These are phyloP conservation scores for Fonsecaea pedrosoi DNA, from an alignment of 2,329 filamentous ascomycete species.

Conservation along the genomic window DNA sequence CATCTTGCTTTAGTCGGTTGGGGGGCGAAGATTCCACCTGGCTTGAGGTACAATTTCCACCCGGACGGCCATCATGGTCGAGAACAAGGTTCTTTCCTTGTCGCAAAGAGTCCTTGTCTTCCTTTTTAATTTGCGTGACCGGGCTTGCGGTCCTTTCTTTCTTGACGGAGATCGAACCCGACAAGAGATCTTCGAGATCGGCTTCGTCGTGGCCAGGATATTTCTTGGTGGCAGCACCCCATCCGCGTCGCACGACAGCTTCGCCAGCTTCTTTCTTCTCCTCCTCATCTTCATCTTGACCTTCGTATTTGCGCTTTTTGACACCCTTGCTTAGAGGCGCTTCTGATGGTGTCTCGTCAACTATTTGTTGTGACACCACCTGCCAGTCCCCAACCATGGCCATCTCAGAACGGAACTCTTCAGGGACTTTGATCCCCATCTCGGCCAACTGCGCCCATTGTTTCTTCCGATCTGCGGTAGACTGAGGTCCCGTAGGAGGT, in stretches of 20 bases:
- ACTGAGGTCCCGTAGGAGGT: constrained; percentile 45
- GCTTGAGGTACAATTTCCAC: not conserved
- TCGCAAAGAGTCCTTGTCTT: constrained; percentile 26
- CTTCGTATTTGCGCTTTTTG: constrained; percentile 54
- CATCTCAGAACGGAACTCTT: constrained; percentile 77
- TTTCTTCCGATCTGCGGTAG: constrained; percentile 73
- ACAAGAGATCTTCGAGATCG: constrained; percentile 52
- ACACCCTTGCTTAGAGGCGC: constrained; percentile 53
- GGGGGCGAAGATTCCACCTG: constrained; percentile 11
- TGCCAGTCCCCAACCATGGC: constrained; percentile 91
- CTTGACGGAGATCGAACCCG: constrained; percentile 49
- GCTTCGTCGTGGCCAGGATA: constrained; percentile 51
- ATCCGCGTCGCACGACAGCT: constrained; percentile 48
- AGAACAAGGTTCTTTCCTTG: constrained; percentile 22
- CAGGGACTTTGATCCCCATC: constrained; percentile 84
- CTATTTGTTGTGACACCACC: constrained; percentile 61
- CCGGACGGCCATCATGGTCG: constrained; percentile 19
- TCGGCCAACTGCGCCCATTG: constrained; percentile 88
- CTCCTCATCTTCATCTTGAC: constrained; percentile 51
- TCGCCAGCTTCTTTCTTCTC: constrained; percentile 49
- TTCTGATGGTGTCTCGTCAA: constrained; percentile 43
- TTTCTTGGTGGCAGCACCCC: constrained; percentile 51
- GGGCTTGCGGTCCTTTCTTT: constrained; percentile 42
- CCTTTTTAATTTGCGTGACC: constrained; percentile 12
- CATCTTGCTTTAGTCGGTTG: constrained; percentile 10